Conservation (phyloP, 2,329 filamentous ascomycete genomes). For the Claviceps lovelessii region DNA sequence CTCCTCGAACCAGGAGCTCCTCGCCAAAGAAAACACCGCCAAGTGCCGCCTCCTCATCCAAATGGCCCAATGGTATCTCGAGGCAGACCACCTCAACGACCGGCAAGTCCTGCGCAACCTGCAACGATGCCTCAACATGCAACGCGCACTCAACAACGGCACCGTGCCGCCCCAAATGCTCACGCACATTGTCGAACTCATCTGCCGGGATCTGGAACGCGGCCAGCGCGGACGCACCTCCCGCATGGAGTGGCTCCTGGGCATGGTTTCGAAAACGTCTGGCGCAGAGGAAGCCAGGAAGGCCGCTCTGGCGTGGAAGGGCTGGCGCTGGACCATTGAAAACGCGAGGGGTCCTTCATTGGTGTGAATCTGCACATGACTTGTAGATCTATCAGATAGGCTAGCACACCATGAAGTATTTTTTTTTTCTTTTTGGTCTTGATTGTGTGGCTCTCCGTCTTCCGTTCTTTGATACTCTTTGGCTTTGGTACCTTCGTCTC, state of each 20-base stretch:
- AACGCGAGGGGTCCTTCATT: not conserved
- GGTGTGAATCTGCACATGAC: not conserved
- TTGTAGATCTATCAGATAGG: slow-evolving; percentile 50
- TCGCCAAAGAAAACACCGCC: slow-evolving; percentile 5
- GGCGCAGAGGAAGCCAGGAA: slow-evolving; percentile 10
- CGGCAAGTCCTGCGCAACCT: slow-evolving; percentile 19
- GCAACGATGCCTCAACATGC: slow-evolving; percentile 13
- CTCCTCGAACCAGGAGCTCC: not conserved
- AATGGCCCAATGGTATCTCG: slow-evolving; percentile 18
- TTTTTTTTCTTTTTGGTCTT: no score
- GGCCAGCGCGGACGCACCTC: slow-evolving; percentile 18
- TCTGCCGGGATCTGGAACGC: slow-evolving; percentile 20
- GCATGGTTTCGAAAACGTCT: slow-evolving; percentile 11
- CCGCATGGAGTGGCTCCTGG: slow-evolving; percentile 18
- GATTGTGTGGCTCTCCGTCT: no score
- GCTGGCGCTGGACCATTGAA: slow-evolving; percentile 14
- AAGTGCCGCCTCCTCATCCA: slow-evolving; percentile 17
- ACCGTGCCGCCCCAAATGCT: slow-evolving; percentile 15
- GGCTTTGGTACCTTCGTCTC: no score
- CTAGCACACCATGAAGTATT: no score
- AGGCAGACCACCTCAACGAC: slow-evolving; percentile 14
- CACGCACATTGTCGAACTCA: slow-evolving; percentile 12
- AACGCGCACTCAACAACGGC: slow-evolving; percentile 11
- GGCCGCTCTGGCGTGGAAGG: slow-evolving; percentile 7
- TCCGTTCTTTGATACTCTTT: no score